These are phyloP conservation scores for Sarocladium oryzae DNA, from an alignment of 2,329 filamentous ascomycete species.

Conservation along the genomic window DNA sequence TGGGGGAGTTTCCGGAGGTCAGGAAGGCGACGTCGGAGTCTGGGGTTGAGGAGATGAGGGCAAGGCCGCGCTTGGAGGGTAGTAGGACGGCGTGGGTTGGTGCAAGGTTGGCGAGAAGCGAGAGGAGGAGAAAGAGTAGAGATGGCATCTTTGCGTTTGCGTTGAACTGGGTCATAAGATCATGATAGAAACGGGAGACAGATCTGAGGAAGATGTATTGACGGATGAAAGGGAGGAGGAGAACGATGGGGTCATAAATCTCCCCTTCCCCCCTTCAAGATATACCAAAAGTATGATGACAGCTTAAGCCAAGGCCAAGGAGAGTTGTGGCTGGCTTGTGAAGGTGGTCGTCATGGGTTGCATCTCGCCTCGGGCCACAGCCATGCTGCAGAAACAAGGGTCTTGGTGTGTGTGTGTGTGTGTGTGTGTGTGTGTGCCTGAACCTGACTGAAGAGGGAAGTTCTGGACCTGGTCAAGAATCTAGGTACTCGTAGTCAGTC, in stretches of 20 bases:
- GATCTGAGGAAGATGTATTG: background rate
- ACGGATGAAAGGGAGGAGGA: background rate
- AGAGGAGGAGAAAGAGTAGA: background rate
- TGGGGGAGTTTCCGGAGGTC: constrained; percentile 27
- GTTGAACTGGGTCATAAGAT: background rate
- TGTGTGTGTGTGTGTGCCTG: no score
- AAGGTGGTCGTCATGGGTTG: background rate
- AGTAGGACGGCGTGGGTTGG: constrained; percentile 1
- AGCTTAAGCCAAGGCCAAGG: background rate
- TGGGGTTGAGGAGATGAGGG: background rate
- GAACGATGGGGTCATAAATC: background rate
- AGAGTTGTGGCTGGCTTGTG: background rate
- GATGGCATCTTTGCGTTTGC: no score
- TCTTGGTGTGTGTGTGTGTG: background rate
- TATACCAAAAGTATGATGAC: background rate
- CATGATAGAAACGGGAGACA: background rate
- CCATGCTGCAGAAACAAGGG: background rate
- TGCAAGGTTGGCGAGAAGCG: background rate
- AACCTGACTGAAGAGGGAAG: no score
- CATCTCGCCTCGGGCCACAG: no score
- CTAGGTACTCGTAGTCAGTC: no score
- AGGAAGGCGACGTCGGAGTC: constrained; percentile 28
- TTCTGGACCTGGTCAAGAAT: no score
- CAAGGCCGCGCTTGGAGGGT: constrained; percentile 9
- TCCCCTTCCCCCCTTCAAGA: background rate